These are phyloP conservation scores for Sarocladium kiliense DNA, from an alignment of 2,329 filamentous ascomycete genomes.

Conservation along the genomic window DNA sequence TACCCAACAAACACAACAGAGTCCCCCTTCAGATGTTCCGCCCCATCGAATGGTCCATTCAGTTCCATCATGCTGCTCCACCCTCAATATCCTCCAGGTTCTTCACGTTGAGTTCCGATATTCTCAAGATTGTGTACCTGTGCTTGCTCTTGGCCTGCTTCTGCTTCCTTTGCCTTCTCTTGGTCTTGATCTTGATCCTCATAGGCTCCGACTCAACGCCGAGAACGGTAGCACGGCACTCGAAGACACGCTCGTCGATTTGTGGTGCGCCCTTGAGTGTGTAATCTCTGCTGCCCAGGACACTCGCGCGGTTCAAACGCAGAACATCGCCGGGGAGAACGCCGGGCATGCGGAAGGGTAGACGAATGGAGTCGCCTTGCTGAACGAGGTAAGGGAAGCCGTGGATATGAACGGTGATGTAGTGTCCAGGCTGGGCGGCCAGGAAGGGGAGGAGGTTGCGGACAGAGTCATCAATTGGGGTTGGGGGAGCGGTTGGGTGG, in stretches of 20 bases:
- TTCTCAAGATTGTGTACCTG: conserved; percentile 76
- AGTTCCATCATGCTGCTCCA: conserved; percentile 11
- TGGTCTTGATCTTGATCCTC: conserved; percentile 74
- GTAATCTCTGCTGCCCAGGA: conserved; percentile 82
- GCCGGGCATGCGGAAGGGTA: conserved; percentile 74
- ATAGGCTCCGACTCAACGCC: conserved; percentile 79
- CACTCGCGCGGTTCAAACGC: conserved; percentile 77
- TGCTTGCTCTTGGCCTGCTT: conserved; percentile 86
- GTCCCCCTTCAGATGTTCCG: background rate
- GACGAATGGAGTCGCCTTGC: conserved; percentile 66
- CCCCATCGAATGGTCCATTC: conserved; percentile 2
- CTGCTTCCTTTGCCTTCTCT: conserved; percentile 67
- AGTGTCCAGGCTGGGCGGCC: conserved; percentile 67
- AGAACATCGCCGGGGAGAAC: conserved; percentile 79
- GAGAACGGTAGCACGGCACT: conserved; percentile 79
- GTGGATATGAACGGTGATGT: conserved; percentile 76
- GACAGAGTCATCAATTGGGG: conserved; percentile 49
- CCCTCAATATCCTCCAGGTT: conserved; percentile 33
- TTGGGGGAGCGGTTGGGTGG: conserved; percentile 27
- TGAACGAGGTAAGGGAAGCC: conserved; percentile 76
- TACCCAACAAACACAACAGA: background rate
- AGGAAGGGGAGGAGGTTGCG: conserved; percentile 64
- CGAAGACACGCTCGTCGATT: conserved; percentile 77
- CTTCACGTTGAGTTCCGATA: conserved; percentile 73
- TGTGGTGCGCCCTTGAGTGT: conserved; percentile 80